Evolutionary conservation across 192 early-diverging fungal species (phyloP).

Genomic region (Entomortierella parvispora): DNA sequence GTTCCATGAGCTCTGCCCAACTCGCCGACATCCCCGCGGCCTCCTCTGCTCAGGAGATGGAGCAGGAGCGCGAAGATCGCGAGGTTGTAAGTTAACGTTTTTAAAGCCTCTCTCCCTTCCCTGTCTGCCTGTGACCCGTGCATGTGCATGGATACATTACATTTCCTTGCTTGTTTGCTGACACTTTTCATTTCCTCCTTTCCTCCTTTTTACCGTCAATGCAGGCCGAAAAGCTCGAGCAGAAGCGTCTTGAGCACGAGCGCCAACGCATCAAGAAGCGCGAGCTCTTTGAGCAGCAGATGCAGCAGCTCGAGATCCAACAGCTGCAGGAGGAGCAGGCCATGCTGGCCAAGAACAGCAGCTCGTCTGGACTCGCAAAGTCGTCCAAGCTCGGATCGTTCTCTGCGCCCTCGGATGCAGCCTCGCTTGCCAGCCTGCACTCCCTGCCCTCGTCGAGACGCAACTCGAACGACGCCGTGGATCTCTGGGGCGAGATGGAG

Average conservation of each 20-base stretch:
- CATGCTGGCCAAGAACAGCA: slow-evolving; percentile 45
- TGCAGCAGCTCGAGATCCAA: slow-evolving; percentile 59
- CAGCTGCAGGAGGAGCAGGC: slow-evolving; percentile 59
- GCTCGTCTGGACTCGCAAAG: slow-evolving; percentile 33
- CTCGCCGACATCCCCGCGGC: neutral
- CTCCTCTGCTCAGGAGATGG: slow-evolving; percentile 2
- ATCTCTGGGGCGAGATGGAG: slow-evolving; percentile 49
- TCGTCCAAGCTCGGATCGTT: slow-evolving; percentile 30
- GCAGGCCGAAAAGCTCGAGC: slow-evolving; percentile 53
- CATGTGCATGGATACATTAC: neutral
- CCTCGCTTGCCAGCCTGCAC: slow-evolving; percentile 35
- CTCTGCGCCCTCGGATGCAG: slow-evolving; percentile 24
- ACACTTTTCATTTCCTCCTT: slow-evolving; percentile 54
- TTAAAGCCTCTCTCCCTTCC: neutral
- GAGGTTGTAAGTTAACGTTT: slow-evolving; percentile 30
- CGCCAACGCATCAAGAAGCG: slow-evolving; percentile 53
- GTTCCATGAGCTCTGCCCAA: slow-evolving; percentile 10
- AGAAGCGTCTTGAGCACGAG: slow-evolving; percentile 58
- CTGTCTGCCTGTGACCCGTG: neutral
- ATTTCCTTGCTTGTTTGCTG: slow-evolving; percentile 66
- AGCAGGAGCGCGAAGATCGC: slow-evolving; percentile 38
- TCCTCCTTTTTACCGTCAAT: neutral
- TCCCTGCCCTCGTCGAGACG: slow-evolving; percentile 77
- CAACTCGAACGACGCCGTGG: slow-evolving; percentile 72
- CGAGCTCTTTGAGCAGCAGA: slow-evolving; percentile 57